phyloP scores from a whole-genome alignment of 1,284 basidiomycete genomes.

The Ustilago lituana region DNA sequence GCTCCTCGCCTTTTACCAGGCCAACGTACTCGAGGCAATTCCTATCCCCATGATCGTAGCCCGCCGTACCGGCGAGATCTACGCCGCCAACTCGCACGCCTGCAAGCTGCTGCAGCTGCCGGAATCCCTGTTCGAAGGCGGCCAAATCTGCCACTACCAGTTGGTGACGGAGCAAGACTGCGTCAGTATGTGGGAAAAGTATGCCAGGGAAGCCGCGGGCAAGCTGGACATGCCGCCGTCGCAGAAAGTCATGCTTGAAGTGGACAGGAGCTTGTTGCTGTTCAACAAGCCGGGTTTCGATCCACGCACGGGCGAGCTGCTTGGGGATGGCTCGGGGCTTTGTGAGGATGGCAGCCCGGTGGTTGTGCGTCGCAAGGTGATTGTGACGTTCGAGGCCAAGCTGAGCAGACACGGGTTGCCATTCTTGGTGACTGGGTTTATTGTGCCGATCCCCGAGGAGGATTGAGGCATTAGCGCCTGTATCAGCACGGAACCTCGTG shows the following conservation, averaged over 20 bases:
- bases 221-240: slow-evolving; percentile 12
- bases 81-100: slow-evolving; percentile 38
- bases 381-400: slow-evolving; percentile 47
- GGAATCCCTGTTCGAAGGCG: slow-evolving; percentile 30
- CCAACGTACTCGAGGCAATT: slow-evolving; percentile 37
- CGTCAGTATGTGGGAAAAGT: slow-evolving; percentile 39
- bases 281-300: slow-evolving; percentile 39
- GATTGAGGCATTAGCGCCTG: not conserved
- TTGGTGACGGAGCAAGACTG: slow-evolving; percentile 29
- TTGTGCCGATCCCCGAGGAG: slow-evolving; percentile 24
- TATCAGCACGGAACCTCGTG: too few species aligned
- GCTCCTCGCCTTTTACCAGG: slow-evolving; percentile 34
- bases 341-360: slow-evolving; percentile 29
- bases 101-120: slow-evolving; percentile 34
- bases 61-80: slow-evolving; percentile 47
- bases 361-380: slow-evolving; percentile 7
- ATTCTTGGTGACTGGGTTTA: slow-evolving; percentile 23
- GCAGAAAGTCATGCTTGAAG: slow-evolving; percentile 23
- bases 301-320: slow-evolving; percentile 33
- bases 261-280: slow-evolving; percentile 35
- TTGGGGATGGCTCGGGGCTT: slow-evolving; percentile 14
- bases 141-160: slow-evolving; percentile 48
- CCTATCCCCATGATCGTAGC: slow-evolving; percentile 39
- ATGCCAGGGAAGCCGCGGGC: slow-evolving; percentile 16
- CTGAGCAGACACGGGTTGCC: slow-evolving; percentile 42